These are phyloP conservation scores for Dactylellina haptotyla DNA, from an alignment of 2,329 filamentous ascomycete species.

Conservation along the genomic window DNA sequence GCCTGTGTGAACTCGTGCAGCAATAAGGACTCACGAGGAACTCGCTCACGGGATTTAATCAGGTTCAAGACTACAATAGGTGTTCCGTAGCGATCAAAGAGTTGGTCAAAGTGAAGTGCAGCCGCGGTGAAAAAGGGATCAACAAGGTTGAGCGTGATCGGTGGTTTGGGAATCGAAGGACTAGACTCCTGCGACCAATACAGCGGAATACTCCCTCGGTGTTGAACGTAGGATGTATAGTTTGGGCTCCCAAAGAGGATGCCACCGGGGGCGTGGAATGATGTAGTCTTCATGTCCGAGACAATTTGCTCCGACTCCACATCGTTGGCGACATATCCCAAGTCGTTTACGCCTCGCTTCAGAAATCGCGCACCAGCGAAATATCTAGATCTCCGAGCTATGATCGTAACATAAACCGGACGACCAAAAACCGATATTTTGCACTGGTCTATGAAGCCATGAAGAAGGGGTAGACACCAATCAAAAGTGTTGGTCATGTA, in stretches of 20 bases:
- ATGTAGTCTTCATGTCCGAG: constrained; percentile 91
- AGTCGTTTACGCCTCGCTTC: constrained; percentile 92
- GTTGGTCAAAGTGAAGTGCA: constrained; percentile 90
- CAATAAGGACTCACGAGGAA: constrained; percentile 89
- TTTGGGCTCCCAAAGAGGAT: constrained; percentile 86
- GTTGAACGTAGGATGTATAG: constrained; percentile 96
- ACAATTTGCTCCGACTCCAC: constrained; percentile 99
- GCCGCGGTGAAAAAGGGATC: constrained; percentile 96
- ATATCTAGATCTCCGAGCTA: constrained; percentile 88
- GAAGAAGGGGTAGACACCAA: constrained; percentile 95
- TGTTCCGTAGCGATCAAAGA: constrained; percentile 91
- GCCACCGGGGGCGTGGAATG: constrained; percentile 90
- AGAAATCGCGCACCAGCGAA: constrained; percentile 95
- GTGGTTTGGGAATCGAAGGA: constrained; percentile 93
- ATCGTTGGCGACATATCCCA: constrained; percentile 77
- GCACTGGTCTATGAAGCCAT: constrained; percentile 94
- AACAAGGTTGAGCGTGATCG: constrained; percentile 85
- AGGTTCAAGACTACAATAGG: constrained; percentile 92
- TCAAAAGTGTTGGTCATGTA: constrained; percentile 84
- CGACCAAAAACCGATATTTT: constrained; percentile 85
- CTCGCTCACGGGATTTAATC: constrained; percentile 87
- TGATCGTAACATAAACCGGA: constrained; percentile 89
- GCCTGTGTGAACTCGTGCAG: constrained; percentile 86
- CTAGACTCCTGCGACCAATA: constrained; percentile 98
- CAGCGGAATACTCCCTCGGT: constrained; percentile 93